Evolutionary conservation across 208 protist species (phyloP), one percentile per base, ranked within the genome.

Genomic region (Leishmania lainsoni): DNA sequence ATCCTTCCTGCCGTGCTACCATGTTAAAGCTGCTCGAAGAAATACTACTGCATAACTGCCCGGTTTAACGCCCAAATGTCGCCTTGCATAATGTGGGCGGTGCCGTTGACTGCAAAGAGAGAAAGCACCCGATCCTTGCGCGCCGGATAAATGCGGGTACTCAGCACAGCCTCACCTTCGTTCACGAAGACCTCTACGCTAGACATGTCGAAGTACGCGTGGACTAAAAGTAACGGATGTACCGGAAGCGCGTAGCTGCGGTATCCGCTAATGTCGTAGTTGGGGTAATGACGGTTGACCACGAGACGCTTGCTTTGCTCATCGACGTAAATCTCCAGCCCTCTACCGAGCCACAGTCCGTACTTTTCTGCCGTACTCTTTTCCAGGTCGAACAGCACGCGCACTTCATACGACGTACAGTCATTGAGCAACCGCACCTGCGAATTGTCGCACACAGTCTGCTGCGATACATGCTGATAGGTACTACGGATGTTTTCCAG

Each of bases 101-200:
- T 84, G 5, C 87, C 90, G 76, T 90, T 87, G 3, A 84, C 84
- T 2, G 86, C 77, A 69, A 92, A 93, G 16, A 83, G 78, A 1
- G 76, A 84, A 6, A 93, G 80, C 8, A 52, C 54, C 2, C 88
- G 75, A 58, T 93, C 90, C 9, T 69, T 65, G 56, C 51, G 48
- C 1, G 78, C 78, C 20, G 90, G 90, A 52, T 90, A 93, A 59
- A 93, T 91, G 12, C 90, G 77, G 35, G 81, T 83, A 58, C 86
- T 92, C 68, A 93, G 68, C 10, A 84, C 84, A 5, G 79, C 72
- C 22, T 90, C 84, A 12, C 90, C 90, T 35, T 90, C 84, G 63
- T 93, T 90, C 5, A 93, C 87, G 75, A 93, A 93, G 4, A 93
- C 85, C 71, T 93, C 90, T 0, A 89, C 86, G 72, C 86, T 92